Evolutionary conservation across 2,329 filamentous ascomycete species (phyloP).

Genomic region (Xylariales sp.): DNA sequence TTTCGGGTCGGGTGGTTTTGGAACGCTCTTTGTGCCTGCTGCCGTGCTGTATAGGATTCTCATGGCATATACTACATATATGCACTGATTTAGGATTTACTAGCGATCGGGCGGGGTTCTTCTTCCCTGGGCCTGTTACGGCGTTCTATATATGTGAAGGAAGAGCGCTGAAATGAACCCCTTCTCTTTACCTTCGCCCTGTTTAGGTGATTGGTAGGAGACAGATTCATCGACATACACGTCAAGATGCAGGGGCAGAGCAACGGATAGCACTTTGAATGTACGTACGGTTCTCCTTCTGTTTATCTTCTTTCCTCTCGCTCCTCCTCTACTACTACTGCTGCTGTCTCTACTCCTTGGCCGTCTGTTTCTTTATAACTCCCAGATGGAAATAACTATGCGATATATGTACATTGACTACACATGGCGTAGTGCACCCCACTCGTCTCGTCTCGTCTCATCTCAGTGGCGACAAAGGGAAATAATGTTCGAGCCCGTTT

Average conservation of each 20-base stretch:
- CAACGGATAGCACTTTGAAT: slow-evolving; percentile 16
- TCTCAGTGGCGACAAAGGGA: slow-evolving; percentile 24
- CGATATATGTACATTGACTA: slow-evolving; percentile 47
- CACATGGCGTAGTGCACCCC: slow-evolving; percentile 35
- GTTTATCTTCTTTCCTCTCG: slow-evolving; percentile 19
- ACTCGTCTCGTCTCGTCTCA: slow-evolving; percentile 13
- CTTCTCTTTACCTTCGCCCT: too few relatives aligned
- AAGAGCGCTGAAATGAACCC: too few relatives aligned
- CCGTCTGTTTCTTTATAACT: slow-evolving; percentile 10
- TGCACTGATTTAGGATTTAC: too few relatives aligned
- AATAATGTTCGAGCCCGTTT: slow-evolving; percentile 17
- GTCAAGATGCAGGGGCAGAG: slow-evolving; percentile 11
- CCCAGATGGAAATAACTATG: slow-evolving; percentile 35
- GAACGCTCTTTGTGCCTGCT: background rate
- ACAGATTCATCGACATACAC: slow-evolving; percentile 16
- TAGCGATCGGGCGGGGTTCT: too few relatives aligned
- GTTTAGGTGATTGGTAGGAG: too few relatives aligned
- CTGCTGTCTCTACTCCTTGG: background rate
- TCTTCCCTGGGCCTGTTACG: too few relatives aligned
- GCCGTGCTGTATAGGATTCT: too few relatives aligned
- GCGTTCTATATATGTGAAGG: too few relatives aligned
- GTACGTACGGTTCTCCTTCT: slow-evolving; percentile 28
- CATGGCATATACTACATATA: too few relatives aligned
- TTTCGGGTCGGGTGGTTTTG: background rate
- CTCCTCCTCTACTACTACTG: background rate